These are phyloP conservation scores for Pseudocercospora crystallina DNA, from an alignment of 2,329 filamentous ascomycete species.

Conservation along the genomic window DNA sequence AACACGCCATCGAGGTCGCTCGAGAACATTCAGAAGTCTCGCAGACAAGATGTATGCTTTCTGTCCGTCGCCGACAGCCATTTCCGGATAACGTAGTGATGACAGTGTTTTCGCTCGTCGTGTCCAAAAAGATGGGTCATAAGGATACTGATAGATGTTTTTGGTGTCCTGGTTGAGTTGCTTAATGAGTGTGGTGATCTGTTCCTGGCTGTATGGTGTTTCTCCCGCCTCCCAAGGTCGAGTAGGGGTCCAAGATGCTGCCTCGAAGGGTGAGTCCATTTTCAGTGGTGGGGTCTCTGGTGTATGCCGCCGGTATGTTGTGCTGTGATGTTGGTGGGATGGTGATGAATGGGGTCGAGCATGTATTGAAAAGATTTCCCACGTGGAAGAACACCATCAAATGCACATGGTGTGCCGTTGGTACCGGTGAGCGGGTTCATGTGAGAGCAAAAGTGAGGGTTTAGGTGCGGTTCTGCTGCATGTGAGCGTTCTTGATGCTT, in stretches of 20 bases:
- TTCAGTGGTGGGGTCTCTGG: not conserved
- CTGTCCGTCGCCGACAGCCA: constrained; percentile 30
- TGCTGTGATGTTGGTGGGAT: not conserved
- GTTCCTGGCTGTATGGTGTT: not conserved
- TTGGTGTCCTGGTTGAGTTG: constrained; percentile 18
- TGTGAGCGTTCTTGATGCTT: too few species aligned
- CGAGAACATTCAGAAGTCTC: constrained; percentile 9
- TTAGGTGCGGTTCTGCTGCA: too few species aligned
- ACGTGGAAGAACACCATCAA: too few species aligned
- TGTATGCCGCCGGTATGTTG: not conserved
- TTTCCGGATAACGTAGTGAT: constrained; percentile 29
- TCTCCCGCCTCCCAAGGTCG: constrained; percentile 13
- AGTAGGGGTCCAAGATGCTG: constrained; percentile 21
- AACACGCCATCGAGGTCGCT: constrained; percentile 19
- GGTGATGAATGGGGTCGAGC: too few species aligned
- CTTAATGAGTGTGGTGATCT: constrained; percentile 3
- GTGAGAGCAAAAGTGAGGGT: too few species aligned
- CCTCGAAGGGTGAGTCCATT: constrained; percentile 25
- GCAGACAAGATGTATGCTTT: constrained; percentile 27
- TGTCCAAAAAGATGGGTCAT: constrained; percentile 30
- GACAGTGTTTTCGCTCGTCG: constrained; percentile 20
- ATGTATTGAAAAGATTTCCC: too few species aligned
- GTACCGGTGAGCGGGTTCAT: too few species aligned
- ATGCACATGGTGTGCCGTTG: too few species aligned
- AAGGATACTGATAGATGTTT: constrained; percentile 21